These are phyloP conservation scores for Ascocoryne sarcoides DNA, from an alignment of 2,329 filamentous ascomycete species.

Conservation along the genomic window DNA sequence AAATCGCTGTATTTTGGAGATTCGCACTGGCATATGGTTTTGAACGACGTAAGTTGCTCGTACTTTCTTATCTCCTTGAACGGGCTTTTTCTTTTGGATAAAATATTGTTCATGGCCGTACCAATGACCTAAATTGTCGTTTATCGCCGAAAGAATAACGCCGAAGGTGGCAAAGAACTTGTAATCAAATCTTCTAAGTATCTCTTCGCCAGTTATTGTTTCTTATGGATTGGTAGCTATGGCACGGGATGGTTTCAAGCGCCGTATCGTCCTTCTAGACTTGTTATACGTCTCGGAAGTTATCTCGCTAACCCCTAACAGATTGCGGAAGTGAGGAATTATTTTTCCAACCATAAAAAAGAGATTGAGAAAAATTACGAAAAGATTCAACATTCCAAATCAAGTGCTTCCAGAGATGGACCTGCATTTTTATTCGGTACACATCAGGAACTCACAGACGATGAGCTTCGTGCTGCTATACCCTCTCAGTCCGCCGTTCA, in stretches of 20 bases:
- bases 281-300: too few species aligned
- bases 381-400: constrained; percentile 62
- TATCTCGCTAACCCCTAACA: constrained; percentile 25
- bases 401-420: constrained; percentile 49
- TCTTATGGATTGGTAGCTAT: too few species aligned
- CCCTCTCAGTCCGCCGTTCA: constrained; percentile 78
- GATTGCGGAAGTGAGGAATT: constrained; percentile 90
- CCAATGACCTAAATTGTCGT: too few species aligned
- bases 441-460: constrained; percentile 57
- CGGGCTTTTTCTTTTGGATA: too few species aligned
- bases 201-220: too few species aligned
- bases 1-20: constrained; percentile 76
- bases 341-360: constrained; percentile 78
- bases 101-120: too few species aligned
- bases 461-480: constrained; percentile 70
- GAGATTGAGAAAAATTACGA: constrained; percentile 77
- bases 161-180: too few species aligned
- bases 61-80: constrained; percentile 2
- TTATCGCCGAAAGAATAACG: too few species aligned
- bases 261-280: too few species aligned
- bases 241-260: too few species aligned
- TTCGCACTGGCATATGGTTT: constrained; percentile 73
- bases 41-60: constrained; percentile 50
- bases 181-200: too few species aligned
- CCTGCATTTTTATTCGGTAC: constrained; percentile 74